Base-by-base conservation (phyloP, 345 rosid genomes). In the Cochlearia excelsa region DNA sequence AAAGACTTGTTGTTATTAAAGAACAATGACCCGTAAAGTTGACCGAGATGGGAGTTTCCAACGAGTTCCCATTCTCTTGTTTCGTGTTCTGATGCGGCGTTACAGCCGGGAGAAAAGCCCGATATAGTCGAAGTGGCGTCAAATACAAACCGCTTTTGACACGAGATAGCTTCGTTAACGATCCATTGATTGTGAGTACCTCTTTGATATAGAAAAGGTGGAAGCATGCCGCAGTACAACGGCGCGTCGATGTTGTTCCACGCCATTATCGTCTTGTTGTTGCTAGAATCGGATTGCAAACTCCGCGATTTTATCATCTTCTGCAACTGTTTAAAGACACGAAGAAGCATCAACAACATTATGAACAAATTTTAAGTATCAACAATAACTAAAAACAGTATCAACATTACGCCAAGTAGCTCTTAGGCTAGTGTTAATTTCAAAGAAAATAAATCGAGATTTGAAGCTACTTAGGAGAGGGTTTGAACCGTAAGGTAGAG, bases 191-290 rank as follows among this genome's bases (percentile, higher is more conserved):
- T 78, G 55, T 85, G 75, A 61, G 77, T 77, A 51, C 91, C 91
- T 61, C 82, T 83, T 49, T 84, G 85, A 47, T 66, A 85, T 61
- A 93, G 68, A 71, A 93, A 93, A 44, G 97, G 94, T 37, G 99
- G 99, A 66, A 86, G 76, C 4, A 83, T 86, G 48, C 88, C 94
- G 54, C 80, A 74, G 45, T 89, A 80, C 52, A 86, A 78, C 23
- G 91, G 88, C 8, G 63, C 1, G 49, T 74, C 79, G 23, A 74
- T 60, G 31, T 68, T 78, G 73, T 85, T 93, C 99, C 97, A 93
- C 2, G 97, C 99, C 72, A 81, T 48, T 34, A 87, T 68, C 82
- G 80, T 68, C 66, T 63, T 83, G 63, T 74, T 68, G 33, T 83
- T 72, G 52, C 75, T 79, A 68, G 51, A 67, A 71, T 72, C 79